Conservation (phyloP, 179 eudicot genomes). For the Patellifolia procumbens region DNA sequence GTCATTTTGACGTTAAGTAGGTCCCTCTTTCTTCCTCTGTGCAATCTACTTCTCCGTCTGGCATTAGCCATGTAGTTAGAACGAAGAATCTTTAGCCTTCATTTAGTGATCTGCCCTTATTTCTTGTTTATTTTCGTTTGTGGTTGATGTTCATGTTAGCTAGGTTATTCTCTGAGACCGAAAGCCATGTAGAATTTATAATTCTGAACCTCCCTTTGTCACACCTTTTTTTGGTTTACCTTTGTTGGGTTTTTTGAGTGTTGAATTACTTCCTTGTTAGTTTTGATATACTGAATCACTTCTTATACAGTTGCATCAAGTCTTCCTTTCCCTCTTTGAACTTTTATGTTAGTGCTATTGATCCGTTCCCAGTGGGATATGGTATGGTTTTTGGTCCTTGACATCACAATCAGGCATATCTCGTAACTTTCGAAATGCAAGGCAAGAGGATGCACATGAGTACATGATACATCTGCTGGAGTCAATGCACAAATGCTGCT, state of each 20-base stretch:
- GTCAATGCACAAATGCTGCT: slow-evolving; percentile 96
- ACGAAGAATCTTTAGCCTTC: too few relatives aligned
- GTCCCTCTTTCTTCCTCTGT: not conserved
- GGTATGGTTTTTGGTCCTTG: slow-evolving; percentile 42
- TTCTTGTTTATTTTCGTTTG: too few relatives aligned
- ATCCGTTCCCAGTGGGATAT: not conserved
- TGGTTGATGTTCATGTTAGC: not conserved
- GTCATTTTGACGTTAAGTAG: not conserved
- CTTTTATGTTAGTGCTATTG: not conserved
- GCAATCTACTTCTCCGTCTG: not conserved
- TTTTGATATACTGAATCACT: too few relatives aligned
- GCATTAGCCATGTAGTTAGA: too few relatives aligned
- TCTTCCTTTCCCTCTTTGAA: not conserved
- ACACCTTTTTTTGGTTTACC: not conserved
- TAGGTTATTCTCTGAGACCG: not conserved
- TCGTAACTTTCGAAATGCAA: slow-evolving; percentile 73
- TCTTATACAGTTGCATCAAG: not conserved
- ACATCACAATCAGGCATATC: slow-evolving; percentile 73
- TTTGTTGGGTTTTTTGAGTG: not conserved
- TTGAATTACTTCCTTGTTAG: too few relatives aligned
- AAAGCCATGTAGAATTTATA: not conserved
- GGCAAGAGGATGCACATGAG: slow-evolving; percentile 99
- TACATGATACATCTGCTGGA: slow-evolving; percentile 95
- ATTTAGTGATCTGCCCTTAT: too few relatives aligned
- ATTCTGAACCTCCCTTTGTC: not conserved